Evolutionary conservation across 805 yeast genomes (phyloP), one percentile per base, ranked within the genome.

Genomic region (Starmerella geochares): DNA sequence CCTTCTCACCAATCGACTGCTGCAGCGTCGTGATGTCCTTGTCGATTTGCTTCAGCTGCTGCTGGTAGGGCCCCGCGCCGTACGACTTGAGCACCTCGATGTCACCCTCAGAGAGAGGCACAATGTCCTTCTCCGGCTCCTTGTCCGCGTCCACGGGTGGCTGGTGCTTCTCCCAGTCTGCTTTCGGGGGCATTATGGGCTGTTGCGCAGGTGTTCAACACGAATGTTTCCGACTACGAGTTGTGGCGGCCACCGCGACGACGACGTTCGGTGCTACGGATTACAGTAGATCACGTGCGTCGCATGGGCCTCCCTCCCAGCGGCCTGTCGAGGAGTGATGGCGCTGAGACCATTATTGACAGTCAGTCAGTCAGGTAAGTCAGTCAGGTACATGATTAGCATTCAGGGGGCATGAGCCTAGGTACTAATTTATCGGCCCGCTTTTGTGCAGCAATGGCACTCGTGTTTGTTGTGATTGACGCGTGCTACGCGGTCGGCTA

Each of bases 131-230:
- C 50, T 74, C 72, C 16, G 71, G 76, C 17, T 71, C 73, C 29
- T 68, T 80, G 27, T 57, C 59, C 16, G 44, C 45, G 57, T 83
- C 96, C 40, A 72, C 75, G n/a, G 95, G 94, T 46, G 92, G 83
- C 65, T 80, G 82, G 69, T 86, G 86, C 67, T 92, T 92, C 65
- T 94, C 99, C 99, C 99, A 92, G 67, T 92, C 95, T 50, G 87
- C 92, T 73, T 87, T 92, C 59, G 96, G 95, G 54, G 96, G 88
- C 96, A 88, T 88, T 27, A 9, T 11, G 29, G 29, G 29, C 11
- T 8, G 29, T 27, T 27, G 11, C 8, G n/a, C 11, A 9, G 10
- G 29, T 27, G 29, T 27, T 27, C 11, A 27, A 11, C 29, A 27
- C 29, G 11, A 27, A 27, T 37, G 42, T 16, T 25, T 14, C 23